Base-by-base conservation (phyloP, 805 yeast genomes). In the Dipodascopsis tothii region DNA sequence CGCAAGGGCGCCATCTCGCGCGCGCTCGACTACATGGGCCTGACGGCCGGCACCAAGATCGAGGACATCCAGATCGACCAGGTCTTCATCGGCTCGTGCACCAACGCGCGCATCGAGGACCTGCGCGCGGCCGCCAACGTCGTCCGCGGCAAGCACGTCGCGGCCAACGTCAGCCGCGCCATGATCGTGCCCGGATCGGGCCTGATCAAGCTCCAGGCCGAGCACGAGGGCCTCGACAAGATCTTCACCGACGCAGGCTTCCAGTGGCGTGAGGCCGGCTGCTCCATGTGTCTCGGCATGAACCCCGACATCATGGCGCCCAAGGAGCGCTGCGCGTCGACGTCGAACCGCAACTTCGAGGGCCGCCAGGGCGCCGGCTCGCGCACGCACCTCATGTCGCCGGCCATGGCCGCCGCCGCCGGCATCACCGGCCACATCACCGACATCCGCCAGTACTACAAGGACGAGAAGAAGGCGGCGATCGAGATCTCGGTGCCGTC, bases 361-460 rank as follows among this genome's bases (percentile, higher is more conserved):
- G 98, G 98, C 59, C 88, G 98, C 69, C 98, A 92, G 73, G 98
- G 98, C 70, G 95, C 96, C 41, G 70, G 69, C 48, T 86, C 96
- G 16, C 79, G 98, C 71, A 92, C 98, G 17, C 98, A 92, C 64
- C 75, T 92, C 62, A 86, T 90, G 95, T 85, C 96, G 11, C 98
- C 98, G 33, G 95, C 95, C 19, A 92, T 92, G 98, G 98, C 98
- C 38, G 98, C 98, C 25, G 96, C 97, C 18, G 97, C 98, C 17
- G 96, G 88, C 58, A 80, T 92, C 56, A 75, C 74, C 44, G 98
- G 98, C 55, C 86, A 81, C 60, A 80, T 92, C 59, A 75, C 84
- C 37, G 98, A 92, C 62, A 88, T 88, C 57, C 81, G 98, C 68
- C 81, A 84, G 44, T 77, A 48, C 82, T 77, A 66, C 69, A 72